Conservation (phyloP, 2,329 filamentous ascomycete genomes). For the Ophiostoma piceae region DNA sequence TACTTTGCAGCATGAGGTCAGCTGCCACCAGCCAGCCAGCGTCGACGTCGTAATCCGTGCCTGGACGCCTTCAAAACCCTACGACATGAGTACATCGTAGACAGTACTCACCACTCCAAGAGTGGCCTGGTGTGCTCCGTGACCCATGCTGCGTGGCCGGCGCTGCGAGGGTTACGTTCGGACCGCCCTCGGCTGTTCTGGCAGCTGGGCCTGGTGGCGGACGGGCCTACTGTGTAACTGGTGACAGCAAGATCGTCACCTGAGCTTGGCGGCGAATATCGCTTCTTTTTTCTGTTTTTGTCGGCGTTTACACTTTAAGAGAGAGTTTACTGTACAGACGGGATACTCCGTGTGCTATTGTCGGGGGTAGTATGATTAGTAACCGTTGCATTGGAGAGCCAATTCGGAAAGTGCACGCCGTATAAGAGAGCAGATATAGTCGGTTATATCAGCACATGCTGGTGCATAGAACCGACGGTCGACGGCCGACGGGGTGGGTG, state of each 20-base stretch:
- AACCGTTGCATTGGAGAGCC: background rate
- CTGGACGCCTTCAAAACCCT: background rate
- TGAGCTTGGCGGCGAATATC: background rate
- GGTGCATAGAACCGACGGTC: background rate
- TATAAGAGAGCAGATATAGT: conserved; percentile 1
- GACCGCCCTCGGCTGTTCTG: conserved; percentile 16
- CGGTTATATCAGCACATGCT: background rate
- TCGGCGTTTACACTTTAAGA: too few relatives aligned
- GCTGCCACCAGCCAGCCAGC: background rate
- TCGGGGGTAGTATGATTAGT: background rate
- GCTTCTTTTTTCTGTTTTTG: background rate
- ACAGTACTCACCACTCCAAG: background rate
- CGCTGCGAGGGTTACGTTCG: conserved; percentile 5
- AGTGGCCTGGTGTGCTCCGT: background rate
- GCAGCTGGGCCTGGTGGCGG: background rate
- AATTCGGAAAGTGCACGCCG: background rate
- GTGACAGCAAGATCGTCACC: background rate
- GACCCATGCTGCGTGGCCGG: background rate
- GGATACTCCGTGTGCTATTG: background rate
- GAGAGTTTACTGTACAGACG: too few relatives aligned
- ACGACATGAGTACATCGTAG: too few relatives aligned
- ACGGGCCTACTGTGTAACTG: background rate
- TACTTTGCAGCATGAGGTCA: conserved; percentile 4
- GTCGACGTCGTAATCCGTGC: background rate
- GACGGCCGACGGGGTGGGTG: background rate